These are phyloP conservation scores for Cyberlindnera subsufficiens DNA, from an alignment of 805 yeast species.

Conservation along the genomic window DNA sequence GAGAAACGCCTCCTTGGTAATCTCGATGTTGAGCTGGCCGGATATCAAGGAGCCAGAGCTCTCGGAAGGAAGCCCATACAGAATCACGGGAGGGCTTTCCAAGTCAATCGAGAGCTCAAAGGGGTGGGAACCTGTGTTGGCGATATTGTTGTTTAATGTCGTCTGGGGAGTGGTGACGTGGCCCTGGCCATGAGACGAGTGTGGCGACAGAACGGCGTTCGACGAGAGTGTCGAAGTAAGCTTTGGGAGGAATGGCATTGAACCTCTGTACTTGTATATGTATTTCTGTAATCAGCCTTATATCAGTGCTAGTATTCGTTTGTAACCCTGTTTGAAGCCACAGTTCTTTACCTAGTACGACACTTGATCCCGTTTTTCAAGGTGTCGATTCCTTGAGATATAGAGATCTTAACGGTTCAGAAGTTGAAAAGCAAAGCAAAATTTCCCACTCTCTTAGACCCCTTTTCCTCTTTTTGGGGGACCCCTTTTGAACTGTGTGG, in stretches of 20 bases:
- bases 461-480: too few species aligned
- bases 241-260: conserved; percentile 9
- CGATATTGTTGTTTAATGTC: conserved; percentile 13
- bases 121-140: conserved; percentile 26
- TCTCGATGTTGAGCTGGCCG: conserved; percentile 64
- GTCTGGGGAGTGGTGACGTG: neutral
- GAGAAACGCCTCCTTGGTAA: conserved; percentile 29
- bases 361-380: too few species aligned
- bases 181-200: conserved; percentile 2
- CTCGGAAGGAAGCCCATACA: conserved; percentile 74
- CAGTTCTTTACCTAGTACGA: too few species aligned
- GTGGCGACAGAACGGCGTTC: conserved; percentile 2
- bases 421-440: too few species aligned
- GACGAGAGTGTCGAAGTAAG: conserved; percentile 18
- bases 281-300: too few species aligned
- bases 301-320: too few species aligned
- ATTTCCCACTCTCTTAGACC: too few species aligned
- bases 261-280: neutral
- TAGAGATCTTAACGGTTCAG: too few species aligned
- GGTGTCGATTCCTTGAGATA: too few species aligned
- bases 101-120: conserved; percentile 51
- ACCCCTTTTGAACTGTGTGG: too few species aligned
- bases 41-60: conserved; percentile 82
- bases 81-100: conserved; percentile 87
- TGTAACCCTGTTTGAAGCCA: too few species aligned